These are phyloP conservation scores for Solanum hybrid DNA, from an alignment of 305 asterid genomes.

Conservation along the genomic window DNA sequence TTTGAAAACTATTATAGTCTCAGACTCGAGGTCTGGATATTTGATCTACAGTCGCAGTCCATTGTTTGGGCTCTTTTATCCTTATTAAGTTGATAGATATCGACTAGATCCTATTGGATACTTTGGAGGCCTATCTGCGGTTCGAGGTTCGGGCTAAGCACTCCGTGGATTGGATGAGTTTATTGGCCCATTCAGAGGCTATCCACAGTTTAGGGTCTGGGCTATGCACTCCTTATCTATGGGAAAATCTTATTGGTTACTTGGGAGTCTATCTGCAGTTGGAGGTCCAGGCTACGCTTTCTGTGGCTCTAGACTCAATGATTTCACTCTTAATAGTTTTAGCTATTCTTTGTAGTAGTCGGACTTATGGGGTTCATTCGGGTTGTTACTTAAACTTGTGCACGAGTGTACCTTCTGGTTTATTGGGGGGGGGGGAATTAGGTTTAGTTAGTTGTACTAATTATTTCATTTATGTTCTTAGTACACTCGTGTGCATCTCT, in stretches of 20 bases:
- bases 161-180: background rate
- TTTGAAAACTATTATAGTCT: background rate
- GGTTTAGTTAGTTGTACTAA: background rate
- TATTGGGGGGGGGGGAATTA: background rate
- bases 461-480: no score
- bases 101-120: background rate
- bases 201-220: background rate
- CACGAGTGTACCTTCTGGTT: background rate
- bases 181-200: background rate
- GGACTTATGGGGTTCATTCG: background rate
- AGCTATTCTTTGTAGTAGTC: background rate
- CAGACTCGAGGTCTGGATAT: background rate
- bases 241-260: background rate
- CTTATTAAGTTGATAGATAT: background rate
- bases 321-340: background rate
- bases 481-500: background rate
- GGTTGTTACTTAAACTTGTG: background rate
- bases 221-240: background rate
- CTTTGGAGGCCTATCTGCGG: background rate
- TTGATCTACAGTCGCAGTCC: background rate
- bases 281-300: background rate
- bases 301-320: background rate
- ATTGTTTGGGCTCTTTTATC: background rate
- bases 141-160: background rate
- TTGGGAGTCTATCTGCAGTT: background rate